Percentiles rank a stretch among this genome's conserved stretches.
phyloP scores from a whole-genome alignment of 192 early-diverging fungal species.

The Coemansia sp. region DNA sequence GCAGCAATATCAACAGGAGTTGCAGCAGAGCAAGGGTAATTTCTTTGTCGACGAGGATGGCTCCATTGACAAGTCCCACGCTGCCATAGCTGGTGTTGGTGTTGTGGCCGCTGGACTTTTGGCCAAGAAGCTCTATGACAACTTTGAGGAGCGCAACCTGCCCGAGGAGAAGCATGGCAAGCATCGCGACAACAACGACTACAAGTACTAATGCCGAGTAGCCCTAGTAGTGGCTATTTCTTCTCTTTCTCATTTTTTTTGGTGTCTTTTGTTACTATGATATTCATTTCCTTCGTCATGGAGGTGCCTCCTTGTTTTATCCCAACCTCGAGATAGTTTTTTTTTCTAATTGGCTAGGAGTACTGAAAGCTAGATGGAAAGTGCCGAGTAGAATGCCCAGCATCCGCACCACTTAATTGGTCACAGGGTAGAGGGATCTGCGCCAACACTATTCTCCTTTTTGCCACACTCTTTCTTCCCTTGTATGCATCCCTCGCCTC shows the following conservation, averaged over 20 bases:
- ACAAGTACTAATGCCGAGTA: background rate
- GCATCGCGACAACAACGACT: conserved; percentile 4
- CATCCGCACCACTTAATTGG: background rate
- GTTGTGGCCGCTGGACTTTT: conserved; percentile 14
- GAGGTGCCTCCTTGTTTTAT: background rate
- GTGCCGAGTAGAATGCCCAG: background rate
- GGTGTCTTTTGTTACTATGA: background rate
- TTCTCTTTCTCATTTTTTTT: background rate
- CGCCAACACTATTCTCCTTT: background rate
- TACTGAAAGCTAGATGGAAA: background rate
- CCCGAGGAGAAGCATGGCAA: conserved; percentile 19
- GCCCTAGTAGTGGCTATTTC: background rate
- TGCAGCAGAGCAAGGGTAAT: background rate
- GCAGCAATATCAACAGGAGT: conserved; percentile 6
- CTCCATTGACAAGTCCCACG: conserved; percentile 28
- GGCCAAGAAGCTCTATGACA: conserved; percentile 35
- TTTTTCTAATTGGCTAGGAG: background rate
- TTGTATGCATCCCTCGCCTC: background rate
- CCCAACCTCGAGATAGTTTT: background rate
- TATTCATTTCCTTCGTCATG: background rate
- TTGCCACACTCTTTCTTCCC: background rate
- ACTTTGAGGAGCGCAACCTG: conserved; percentile 19
- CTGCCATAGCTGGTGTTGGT: conserved; percentile 21
- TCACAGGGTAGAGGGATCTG: background rate
- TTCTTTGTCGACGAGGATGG: conserved; percentile 37